phyloP scores from a whole-genome alignment of 495 filamentous ascomycete species.

The Schizothecium vesticola region DNA sequence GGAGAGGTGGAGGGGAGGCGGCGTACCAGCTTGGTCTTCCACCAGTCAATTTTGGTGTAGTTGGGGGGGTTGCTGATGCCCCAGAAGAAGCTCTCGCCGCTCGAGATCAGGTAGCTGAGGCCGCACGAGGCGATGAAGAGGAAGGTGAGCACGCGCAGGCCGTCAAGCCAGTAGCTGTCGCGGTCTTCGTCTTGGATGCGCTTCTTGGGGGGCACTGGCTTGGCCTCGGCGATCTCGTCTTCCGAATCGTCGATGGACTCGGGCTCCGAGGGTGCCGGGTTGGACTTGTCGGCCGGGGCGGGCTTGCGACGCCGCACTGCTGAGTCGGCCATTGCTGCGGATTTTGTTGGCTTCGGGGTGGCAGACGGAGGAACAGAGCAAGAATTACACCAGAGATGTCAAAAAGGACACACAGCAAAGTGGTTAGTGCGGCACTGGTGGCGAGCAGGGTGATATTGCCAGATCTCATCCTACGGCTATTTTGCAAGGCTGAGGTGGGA shows the following conservation, averaged over 20 bases:
- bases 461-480: conserved; percentile 11
- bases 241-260: conserved; percentile 7
- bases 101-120: conserved; percentile 76
- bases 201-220: conserved; percentile 15
- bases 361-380: not conserved
- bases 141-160: conserved; percentile 67
- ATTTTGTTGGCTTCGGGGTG: not conserved
- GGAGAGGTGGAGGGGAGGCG: conserved; percentile 4
- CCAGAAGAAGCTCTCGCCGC: conserved; percentile 57
- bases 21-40: conserved; percentile 60
- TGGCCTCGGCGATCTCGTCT: conserved; percentile 15
- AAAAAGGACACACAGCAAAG: conserved; percentile 1
- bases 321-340: conserved; percentile 22
- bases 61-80: conserved; percentile 57
- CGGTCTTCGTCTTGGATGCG: conserved; percentile 39
- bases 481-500: conserved; percentile 10
- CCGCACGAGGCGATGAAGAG: conserved; percentile 62
- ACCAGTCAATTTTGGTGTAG: conserved; percentile 55
- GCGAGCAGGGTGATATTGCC: conserved; percentile 14
- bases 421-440: conserved; percentile 1
- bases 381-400: not conserved
- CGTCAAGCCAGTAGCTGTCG: conserved; percentile 55
- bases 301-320: conserved; percentile 29
- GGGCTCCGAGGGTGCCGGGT: conserved; percentile 4
- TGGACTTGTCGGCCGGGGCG: conserved; percentile 5